A percentile compares a stretch with the other conserved stretches of the same genome.
These are phyloP conservation scores for Aethionema arabicum DNA, from an alignment of 345 rosid genomes.

Conservation along the genomic window DNA sequence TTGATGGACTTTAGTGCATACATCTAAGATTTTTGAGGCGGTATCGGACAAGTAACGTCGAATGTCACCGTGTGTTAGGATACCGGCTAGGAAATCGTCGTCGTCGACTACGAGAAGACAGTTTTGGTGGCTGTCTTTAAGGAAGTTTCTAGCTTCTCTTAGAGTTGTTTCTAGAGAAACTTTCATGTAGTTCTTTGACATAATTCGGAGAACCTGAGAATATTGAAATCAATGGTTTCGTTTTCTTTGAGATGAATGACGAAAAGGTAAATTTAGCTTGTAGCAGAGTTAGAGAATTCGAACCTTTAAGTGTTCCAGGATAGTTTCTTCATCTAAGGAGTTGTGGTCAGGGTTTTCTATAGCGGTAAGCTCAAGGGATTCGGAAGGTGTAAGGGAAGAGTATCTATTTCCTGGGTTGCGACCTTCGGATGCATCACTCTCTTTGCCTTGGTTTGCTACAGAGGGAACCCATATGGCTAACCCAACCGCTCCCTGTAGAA, in stretches of 20 bases:
- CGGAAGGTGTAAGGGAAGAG: constrained; percentile 60
- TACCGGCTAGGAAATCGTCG: constrained; percentile 76
- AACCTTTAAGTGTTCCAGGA: constrained; percentile 79
- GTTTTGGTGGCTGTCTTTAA: constrained; percentile 66
- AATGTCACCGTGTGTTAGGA: constrained; percentile 75
- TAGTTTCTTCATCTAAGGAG: constrained; percentile 61
- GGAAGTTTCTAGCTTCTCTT: constrained; percentile 72
- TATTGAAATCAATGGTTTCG: not conserved
- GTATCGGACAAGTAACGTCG: constrained; percentile 57
- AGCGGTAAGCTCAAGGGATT: constrained; percentile 62
- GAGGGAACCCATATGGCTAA: constrained; percentile 99
- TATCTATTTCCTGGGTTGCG: constrained; percentile 62
- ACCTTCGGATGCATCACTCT: constrained; percentile 58
- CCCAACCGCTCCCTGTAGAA: constrained; percentile 89
- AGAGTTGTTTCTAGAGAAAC: constrained; percentile 52
- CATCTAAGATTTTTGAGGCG: constrained; percentile 54
- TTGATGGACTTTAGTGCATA: constrained; percentile 42
- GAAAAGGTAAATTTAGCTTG: not conserved
- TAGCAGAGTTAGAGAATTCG: not conserved
- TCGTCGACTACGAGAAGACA: constrained; percentile 71
- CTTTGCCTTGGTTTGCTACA: constrained; percentile 80
- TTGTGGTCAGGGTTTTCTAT: constrained; percentile 49
- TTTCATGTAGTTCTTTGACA: constrained; percentile 77
- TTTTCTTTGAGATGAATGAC: not conserved
- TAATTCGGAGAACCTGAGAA: constrained; percentile 65